Conservation (phyloP, 352 stramenopile genomes). For the Pythium oligandrum region DNA sequence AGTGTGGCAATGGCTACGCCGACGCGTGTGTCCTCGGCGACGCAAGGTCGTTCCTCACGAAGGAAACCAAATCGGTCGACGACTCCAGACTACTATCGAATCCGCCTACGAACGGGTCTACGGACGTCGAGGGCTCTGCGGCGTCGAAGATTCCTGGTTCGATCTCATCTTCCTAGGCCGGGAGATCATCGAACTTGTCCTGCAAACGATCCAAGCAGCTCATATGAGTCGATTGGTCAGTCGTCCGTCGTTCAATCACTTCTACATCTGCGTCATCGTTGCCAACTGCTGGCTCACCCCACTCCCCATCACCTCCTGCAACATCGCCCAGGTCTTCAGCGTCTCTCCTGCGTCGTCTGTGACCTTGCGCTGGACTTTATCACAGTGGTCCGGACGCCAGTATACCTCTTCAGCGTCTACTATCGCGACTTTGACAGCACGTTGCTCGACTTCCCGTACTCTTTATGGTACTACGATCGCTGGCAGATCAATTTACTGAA, state of each 20-base stretch:
- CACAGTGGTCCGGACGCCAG: constrained; percentile 5
- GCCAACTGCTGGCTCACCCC: constrained; percentile 15
- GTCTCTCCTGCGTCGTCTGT: constrained; percentile 6
- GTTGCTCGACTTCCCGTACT: neutral
- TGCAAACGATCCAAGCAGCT: constrained; percentile 14
- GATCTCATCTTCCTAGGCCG: constrained; percentile 10
- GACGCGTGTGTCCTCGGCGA: too few relatives aligned
- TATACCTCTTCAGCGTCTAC: constrained; percentile 3
- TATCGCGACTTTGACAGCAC: neutral
- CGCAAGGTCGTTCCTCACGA: too few relatives aligned
- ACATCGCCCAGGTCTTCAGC: neutral
- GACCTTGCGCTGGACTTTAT: constrained; percentile 14
- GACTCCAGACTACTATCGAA: too few relatives aligned
- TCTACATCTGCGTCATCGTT: constrained; percentile 8
- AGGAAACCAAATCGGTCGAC: too few relatives aligned
- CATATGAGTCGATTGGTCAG: constrained; percentile 7
- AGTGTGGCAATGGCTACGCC: too few relatives aligned
- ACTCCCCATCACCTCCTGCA: neutral
- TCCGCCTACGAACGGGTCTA: neutral
- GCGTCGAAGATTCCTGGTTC: constrained; percentile 14
- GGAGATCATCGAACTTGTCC: constrained; percentile 8
- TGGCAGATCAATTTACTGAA: constrained; percentile 1
- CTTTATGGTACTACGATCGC: constrained; percentile 11
- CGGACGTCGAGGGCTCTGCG: constrained; percentile 2
- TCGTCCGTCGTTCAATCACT: constrained; percentile 2